A percentile compares a stretch with the other conserved stretches of the same genome.
Conservation (phyloP, 495 filamentous ascomycete species). For the Penicillium odoratum region DNA sequence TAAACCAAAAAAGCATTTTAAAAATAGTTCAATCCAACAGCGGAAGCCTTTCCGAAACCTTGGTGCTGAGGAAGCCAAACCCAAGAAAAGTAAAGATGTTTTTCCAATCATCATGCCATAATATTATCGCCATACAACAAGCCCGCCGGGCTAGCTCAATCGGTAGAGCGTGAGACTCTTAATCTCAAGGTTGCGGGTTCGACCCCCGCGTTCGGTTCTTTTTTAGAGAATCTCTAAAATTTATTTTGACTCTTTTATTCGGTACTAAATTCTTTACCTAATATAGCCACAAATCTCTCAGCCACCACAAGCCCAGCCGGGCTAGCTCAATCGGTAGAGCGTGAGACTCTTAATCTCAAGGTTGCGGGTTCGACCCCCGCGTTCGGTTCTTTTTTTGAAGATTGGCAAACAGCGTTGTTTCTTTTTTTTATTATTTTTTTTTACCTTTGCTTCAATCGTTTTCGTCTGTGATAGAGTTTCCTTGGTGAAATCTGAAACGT, state of each 20-base stretch:
- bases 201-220: conserved; percentile 57
- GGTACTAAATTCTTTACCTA: background rate
- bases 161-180: conserved; percentile 63
- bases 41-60: too few species aligned
- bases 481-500: too few species aligned
- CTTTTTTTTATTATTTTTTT: too few species aligned
- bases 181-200: conserved; percentile 62
- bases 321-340: conserved; percentile 63
- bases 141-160: conserved; percentile 56
- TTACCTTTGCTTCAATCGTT: too few species aligned
- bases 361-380: conserved; percentile 60
- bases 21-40: too few species aligned
- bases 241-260: background rate
- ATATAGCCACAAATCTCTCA: conserved; percentile 6
- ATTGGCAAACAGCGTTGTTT: too few species aligned
- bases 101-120: background rate
- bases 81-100: too few species aligned
- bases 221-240: background rate
- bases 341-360: conserved; percentile 63
- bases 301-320: conserved; percentile 29
- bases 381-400: conserved; percentile 44
- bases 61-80: too few species aligned
- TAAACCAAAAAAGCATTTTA: too few species aligned
- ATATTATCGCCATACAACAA: conserved; percentile 7
- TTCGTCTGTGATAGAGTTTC: too few species aligned